These are phyloP conservation scores for Aphanocladium album DNA, from an alignment of 2,329 filamentous ascomycete genomes.

Conservation along the genomic window DNA sequence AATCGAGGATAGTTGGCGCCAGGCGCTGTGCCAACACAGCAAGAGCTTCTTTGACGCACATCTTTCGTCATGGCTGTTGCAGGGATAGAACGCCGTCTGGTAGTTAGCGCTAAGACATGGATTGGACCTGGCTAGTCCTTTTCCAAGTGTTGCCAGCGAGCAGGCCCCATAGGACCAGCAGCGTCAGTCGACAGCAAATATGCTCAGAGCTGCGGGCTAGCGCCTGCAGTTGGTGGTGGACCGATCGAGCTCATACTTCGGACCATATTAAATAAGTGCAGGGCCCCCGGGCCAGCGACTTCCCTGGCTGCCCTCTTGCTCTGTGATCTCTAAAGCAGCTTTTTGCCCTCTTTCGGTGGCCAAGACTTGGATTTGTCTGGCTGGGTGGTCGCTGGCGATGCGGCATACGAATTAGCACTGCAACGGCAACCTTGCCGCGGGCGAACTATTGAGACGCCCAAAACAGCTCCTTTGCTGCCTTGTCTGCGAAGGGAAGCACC, in stretches of 20 bases:
- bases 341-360: neutral
- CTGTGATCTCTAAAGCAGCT: neutral
- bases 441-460: neutral
- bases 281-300: neutral
- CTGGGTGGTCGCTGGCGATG: slow-evolving; percentile 8
- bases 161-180: slow-evolving; percentile 2
- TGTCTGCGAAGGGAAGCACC: neutral
- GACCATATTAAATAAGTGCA: slow-evolving; percentile 8
- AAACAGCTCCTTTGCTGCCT: neutral
- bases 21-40: slow-evolving; percentile 10
- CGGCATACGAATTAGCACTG: neutral
- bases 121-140: slow-evolving; percentile 12
- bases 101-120: slow-evolving; percentile 10
- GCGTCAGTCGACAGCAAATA: neutral
- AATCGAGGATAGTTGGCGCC: neutral
- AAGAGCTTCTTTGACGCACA: neutral
- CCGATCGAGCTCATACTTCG: neutral
- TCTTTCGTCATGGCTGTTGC: slow-evolving; percentile 9
- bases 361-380: neutral
- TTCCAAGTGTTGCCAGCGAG: slow-evolving; percentile 3
- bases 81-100: slow-evolving; percentile 8
- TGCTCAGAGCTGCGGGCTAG: neutral
- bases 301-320: neutral
- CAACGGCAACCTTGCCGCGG: neutral
- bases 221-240: neutral